A percentile compares a stretch with the other conserved stretches of the same genome.
These are phyloP conservation scores for Penicillium cosmopolitanum DNA, from an alignment of 495 filamentous ascomycete genomes.

Conservation along the genomic window DNA sequence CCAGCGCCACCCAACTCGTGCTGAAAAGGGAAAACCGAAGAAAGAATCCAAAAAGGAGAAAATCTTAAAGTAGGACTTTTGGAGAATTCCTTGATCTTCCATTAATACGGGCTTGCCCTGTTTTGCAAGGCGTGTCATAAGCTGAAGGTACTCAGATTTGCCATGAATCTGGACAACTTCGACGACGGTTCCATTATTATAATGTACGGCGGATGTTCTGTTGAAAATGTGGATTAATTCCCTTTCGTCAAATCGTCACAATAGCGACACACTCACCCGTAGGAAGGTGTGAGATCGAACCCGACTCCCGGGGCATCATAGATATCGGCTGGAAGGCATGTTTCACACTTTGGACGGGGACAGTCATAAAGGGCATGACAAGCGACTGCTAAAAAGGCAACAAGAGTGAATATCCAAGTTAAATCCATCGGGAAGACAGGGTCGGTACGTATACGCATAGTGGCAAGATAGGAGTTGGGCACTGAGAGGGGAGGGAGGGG, in stretches of 20 bases:
- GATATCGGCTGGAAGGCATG: constrained; percentile 13
- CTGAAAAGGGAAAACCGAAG: constrained; percentile 4
- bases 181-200: constrained; percentile 21
- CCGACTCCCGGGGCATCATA: constrained; percentile 21
- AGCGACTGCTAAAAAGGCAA: not conserved
- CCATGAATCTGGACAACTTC: constrained; percentile 19
- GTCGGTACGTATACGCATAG: not conserved
- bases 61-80: not conserved
- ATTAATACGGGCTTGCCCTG: not conserved
- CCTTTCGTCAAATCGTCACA: not conserved
- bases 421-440: not conserved
- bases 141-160: constrained; percentile 21
- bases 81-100: constrained; percentile 5
- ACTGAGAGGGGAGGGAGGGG: not conserved
- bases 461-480: not conserved
- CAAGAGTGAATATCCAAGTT: not conserved
- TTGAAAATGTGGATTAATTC: not conserved
- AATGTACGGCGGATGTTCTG: constrained; percentile 20
- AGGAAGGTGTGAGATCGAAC: constrained; percentile 20
- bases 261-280: constrained; percentile 15
- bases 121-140: constrained; percentile 19
- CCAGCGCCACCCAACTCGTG: constrained; percentile 14
- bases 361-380: constrained; percentile 1
- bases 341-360: constrained; percentile 5
- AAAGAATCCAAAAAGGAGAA: not conserved